Evolutionary conservation across 176 grass and related monocot genomes (phyloP).

Genomic region (Carex scoparia): DNA sequence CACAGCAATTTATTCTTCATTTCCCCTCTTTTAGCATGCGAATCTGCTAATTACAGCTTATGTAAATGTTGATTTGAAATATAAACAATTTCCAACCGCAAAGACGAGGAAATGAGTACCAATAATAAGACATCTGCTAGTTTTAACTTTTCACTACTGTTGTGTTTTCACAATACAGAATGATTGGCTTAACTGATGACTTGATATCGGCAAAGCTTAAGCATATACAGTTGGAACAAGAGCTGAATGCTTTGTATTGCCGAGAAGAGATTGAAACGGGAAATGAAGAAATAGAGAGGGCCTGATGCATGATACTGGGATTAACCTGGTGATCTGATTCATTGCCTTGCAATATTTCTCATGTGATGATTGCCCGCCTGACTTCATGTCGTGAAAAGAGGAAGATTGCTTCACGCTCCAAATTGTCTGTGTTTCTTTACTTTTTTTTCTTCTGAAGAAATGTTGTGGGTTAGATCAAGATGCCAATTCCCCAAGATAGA

Average conservation of each 20-base stretch:
- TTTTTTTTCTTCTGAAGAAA: neutral
- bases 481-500: neutral
- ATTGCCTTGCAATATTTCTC: constrained; percentile 23
- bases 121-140: neutral
- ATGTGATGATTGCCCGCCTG: constrained; percentile 2
- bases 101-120: neutral
- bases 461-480: constrained; percentile 9
- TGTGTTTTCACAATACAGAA: constrained; percentile 40
- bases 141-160: constrained; percentile 14
- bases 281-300: constrained; percentile 56
- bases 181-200: constrained; percentile 84
- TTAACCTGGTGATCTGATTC: constrained; percentile 22
- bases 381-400: constrained; percentile 7
- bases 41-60: neutral
- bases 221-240: constrained; percentile 87
- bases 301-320: constrained; percentile 32
- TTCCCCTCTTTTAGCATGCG: neutral
- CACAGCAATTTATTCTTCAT: neutral
- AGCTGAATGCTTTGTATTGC: constrained; percentile 81
- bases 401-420: neutral
- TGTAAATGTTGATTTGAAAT: neutral
- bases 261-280: constrained; percentile 80
- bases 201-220: constrained; percentile 72
- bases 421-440: neutral
- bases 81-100: neutral